Conservation (phyloP, 2,329 filamentous ascomycete genomes). For the Trichoderma hamatum region DNA sequence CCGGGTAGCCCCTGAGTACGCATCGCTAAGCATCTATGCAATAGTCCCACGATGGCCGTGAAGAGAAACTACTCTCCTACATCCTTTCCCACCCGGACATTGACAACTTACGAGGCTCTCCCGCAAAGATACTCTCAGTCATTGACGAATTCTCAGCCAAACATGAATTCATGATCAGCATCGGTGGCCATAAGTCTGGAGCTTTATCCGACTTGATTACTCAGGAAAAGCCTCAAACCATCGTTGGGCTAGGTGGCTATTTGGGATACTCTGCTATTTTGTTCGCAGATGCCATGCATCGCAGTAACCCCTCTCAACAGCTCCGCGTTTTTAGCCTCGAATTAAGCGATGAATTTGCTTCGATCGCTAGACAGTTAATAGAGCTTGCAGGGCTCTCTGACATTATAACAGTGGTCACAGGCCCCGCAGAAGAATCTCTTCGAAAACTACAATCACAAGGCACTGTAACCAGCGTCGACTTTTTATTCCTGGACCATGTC, state of each 20-base stretch:
- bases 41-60: slow-evolving; percentile 20
- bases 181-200: slow-evolving; percentile 73
- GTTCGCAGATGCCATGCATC: slow-evolving; percentile 68
- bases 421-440: slow-evolving; percentile 68
- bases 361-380: slow-evolving; percentile 67
- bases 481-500: slow-evolving; percentile 80
- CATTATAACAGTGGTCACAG: slow-evolving; percentile 71
- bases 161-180: slow-evolving; percentile 66
- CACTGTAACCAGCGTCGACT: slow-evolving; percentile 61
- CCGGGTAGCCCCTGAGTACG: background rate
- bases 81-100: slow-evolving; percentile 17
- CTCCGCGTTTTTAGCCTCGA: slow-evolving; percentile 72
- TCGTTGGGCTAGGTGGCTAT: slow-evolving; percentile 82
- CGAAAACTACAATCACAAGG: slow-evolving; percentile 59
- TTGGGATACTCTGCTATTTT: slow-evolving; percentile 80
- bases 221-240: slow-evolving; percentile 65
- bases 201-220: slow-evolving; percentile 71
- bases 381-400: slow-evolving; percentile 72
- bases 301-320: slow-evolving; percentile 48
- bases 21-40: background rate
- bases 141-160: slow-evolving; percentile 17
- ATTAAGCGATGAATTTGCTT: slow-evolving; percentile 72
- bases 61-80: slow-evolving; percentile 4
- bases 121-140: slow-evolving; percentile 7
- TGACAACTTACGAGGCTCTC: background rate